Conservation (phyloP, 768 basidiomycete genomes). For the Collybia sp. region DNA sequence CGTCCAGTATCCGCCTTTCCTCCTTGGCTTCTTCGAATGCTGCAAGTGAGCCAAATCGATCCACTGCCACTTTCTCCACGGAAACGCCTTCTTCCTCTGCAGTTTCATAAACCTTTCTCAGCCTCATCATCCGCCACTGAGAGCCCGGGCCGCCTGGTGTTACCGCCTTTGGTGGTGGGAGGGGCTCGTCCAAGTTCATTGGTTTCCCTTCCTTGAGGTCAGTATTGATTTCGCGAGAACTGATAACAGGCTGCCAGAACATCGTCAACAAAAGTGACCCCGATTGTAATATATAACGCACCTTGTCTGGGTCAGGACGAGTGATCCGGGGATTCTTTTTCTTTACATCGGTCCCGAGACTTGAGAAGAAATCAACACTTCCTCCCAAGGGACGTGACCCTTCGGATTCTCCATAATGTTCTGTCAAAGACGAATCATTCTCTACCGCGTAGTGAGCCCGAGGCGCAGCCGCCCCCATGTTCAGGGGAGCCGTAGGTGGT, state of each 20-base stretch:
- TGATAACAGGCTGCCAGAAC: slow-evolving; percentile 48
- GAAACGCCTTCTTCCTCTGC: slow-evolving; percentile 78
- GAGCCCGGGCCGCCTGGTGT: slow-evolving; percentile 90
- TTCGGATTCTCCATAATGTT: slow-evolving; percentile 55
- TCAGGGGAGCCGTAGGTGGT: slow-evolving; percentile 27
- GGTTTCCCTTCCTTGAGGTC: slow-evolving; percentile 35
- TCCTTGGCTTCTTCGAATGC: slow-evolving; percentile 88
- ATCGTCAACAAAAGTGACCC: slow-evolving; percentile 2
- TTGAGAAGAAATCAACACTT: slow-evolving; percentile 86
- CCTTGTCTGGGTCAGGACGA: slow-evolving; percentile 69
- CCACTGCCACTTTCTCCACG: slow-evolving; percentile 77
- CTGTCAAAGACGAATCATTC: slow-evolving; percentile 52
- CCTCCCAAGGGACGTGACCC: slow-evolving; percentile 46
- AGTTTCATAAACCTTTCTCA: slow-evolving; percentile 84
- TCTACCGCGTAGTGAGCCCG: slow-evolving; percentile 15
- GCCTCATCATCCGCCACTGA: slow-evolving; percentile 97
- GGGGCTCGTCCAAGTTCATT: slow-evolving; percentile 34
- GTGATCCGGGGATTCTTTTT: slow-evolving; percentile 51
- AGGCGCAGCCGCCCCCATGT: slow-evolving; percentile 18
- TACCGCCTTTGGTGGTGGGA: slow-evolving; percentile 39
- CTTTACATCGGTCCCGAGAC: slow-evolving; percentile 71
- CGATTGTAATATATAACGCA: slow-evolving; percentile 18
- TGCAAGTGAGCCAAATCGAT: slow-evolving; percentile 81
- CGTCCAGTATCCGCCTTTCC: slow-evolving; percentile 82
- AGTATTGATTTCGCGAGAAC: slow-evolving; percentile 58